Evolutionary conservation across 768 basidiomycete genomes (phyloP).

Genomic region (Amylocystis lapponica): DNA sequence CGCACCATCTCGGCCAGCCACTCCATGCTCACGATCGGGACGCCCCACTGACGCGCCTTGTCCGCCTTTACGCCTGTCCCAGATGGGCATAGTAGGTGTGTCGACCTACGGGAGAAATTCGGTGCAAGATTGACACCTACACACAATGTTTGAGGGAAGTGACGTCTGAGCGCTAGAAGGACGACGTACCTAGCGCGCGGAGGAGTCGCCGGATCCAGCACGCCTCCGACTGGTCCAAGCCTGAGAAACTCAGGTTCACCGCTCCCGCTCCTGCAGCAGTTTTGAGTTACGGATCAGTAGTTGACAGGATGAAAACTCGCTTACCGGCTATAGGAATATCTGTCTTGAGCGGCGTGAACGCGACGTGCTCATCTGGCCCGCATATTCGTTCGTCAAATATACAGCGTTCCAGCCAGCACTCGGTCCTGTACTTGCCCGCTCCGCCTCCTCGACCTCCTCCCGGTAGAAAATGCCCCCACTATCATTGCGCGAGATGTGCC

Average conservation of each 20-base stretch:
- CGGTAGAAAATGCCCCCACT: conserved; percentile 69
- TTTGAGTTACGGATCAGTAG: not conserved
- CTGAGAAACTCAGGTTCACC: conserved; percentile 65
- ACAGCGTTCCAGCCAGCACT: conserved; percentile 92
- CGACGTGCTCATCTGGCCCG: conserved; percentile 57
- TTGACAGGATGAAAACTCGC: not conserved
- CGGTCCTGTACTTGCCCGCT: conserved; percentile 69
- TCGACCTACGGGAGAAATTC: conserved; percentile 61
- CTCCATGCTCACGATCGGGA: conserved; percentile 60
- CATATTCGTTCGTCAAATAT: conserved; percentile 73
- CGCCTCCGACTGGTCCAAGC: conserved; percentile 63
- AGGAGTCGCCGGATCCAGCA: conserved; percentile 62
- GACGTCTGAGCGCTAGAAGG: not conserved
- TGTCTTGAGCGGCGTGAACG: conserved; percentile 62
- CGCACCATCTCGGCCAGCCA: conserved; percentile 65
- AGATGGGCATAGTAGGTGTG: conserved; percentile 77
- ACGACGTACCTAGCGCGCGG: conserved; percentile 54
- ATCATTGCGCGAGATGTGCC: too few species aligned
- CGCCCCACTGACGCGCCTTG: conserved; percentile 74
- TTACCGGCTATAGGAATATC: conserved; percentile 54
- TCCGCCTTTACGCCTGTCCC: conserved; percentile 68
- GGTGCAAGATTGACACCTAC: conserved; percentile 51
- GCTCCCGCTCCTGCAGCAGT: conserved; percentile 45
- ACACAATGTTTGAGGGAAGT: not conserved
- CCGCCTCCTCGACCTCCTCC: conserved; percentile 43